A percentile compares a stretch with the other conserved stretches of the same genome.
These are phyloP conservation scores for Coemansia guatemalensis DNA, from an alignment of 192 early-diverging fungal species.

Conservation along the genomic window DNA sequence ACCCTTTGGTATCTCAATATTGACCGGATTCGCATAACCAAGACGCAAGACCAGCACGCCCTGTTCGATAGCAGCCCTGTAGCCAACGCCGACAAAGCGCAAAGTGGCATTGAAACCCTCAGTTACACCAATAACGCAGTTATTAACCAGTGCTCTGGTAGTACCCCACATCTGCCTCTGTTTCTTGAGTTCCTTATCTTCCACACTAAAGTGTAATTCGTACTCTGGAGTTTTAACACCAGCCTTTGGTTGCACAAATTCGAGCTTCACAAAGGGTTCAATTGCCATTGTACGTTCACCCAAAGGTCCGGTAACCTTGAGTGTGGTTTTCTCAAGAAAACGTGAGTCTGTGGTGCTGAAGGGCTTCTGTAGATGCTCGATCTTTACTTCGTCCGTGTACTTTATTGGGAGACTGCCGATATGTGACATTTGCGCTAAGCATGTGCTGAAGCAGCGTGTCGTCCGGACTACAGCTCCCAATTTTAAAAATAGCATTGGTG, in stretches of 20 bases:
- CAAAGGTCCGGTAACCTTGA: slow-evolving; percentile 78
- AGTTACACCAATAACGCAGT: slow-evolving; percentile 84
- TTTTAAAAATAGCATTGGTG: not conserved
- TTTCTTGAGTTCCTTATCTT: slow-evolving; percentile 62
- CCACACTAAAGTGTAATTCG: slow-evolving; percentile 57
- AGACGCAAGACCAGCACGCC: slow-evolving; percentile 71
- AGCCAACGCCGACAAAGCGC: slow-evolving; percentile 91
- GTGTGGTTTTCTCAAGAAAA: slow-evolving; percentile 61
- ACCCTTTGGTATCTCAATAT: slow-evolving; percentile 76
- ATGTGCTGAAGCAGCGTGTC: slow-evolving; percentile 25
- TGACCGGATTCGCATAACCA: slow-evolving; percentile 84
- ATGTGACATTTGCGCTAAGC: slow-evolving; percentile 56
- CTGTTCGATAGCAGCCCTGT: slow-evolving; percentile 80
- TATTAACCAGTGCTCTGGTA: slow-evolving; percentile 81
- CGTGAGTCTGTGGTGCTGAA: slow-evolving; percentile 61
- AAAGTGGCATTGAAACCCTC: slow-evolving; percentile 86
- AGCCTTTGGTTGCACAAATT: slow-evolving; percentile 13
- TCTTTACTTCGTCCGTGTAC: slow-evolving; percentile 72
- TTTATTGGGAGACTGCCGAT: slow-evolving; percentile 79
- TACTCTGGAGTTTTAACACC: slow-evolving; percentile 25
- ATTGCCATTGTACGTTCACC: slow-evolving; percentile 79
- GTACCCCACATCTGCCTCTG: slow-evolving; percentile 98
- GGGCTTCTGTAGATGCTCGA: slow-evolving; percentile 65
- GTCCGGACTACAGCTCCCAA: not conserved
- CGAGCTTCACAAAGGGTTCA: slow-evolving; percentile 72